These are phyloP conservation scores for Sphagnum tenellum DNA, from an alignment of 225 moss, liverwort and hornwort species.

Conservation along the genomic window DNA sequence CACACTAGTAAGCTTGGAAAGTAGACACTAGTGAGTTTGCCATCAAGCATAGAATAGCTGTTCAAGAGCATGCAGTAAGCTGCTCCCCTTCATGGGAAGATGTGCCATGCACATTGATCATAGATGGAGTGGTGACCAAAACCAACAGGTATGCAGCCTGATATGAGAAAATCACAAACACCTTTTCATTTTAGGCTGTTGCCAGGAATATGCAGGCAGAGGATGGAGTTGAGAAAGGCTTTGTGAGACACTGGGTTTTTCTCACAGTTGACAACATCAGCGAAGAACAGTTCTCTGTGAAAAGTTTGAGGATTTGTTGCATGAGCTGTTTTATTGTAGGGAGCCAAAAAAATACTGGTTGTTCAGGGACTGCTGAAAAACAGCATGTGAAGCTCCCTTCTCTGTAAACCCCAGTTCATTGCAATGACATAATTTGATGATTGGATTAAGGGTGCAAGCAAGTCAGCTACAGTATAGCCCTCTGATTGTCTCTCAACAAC, in stretches of 20 bases:
- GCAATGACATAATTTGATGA: slow-evolving; percentile 6
- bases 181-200: slow-evolving; percentile 46
- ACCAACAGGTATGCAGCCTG: slow-evolving; percentile 46
- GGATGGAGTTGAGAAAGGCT: slow-evolving; percentile 22
- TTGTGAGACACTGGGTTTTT: slow-evolving; percentile 26
- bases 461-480: slow-evolving; percentile 15
- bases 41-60: slow-evolving; percentile 7
- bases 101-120: slow-evolving; percentile 39
- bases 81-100: slow-evolving; percentile 24
- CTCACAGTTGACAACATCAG: slow-evolving; percentile 22
- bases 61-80: slow-evolving; percentile 30
- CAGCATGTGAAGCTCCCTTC: neutral
- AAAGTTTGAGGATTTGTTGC: slow-evolving; percentile 21
- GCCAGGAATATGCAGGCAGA: slow-evolving; percentile 49
- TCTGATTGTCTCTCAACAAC: slow-evolving; percentile 4
- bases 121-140: slow-evolving; percentile 25
- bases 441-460: slow-evolving; percentile 9
- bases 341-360: slow-evolving; percentile 6
- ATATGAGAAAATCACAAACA: slow-evolving; percentile 39
- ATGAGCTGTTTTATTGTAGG: slow-evolving; percentile 21
- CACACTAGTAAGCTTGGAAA: too few relatives aligned
- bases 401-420: neutral
- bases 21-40: too few relatives aligned
- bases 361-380: slow-evolving; percentile 9
- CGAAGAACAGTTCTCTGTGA: slow-evolving; percentile 16